phyloP scores from a whole-genome alignment of 257 asterid species.

The Verbascum thapsus region DNA sequence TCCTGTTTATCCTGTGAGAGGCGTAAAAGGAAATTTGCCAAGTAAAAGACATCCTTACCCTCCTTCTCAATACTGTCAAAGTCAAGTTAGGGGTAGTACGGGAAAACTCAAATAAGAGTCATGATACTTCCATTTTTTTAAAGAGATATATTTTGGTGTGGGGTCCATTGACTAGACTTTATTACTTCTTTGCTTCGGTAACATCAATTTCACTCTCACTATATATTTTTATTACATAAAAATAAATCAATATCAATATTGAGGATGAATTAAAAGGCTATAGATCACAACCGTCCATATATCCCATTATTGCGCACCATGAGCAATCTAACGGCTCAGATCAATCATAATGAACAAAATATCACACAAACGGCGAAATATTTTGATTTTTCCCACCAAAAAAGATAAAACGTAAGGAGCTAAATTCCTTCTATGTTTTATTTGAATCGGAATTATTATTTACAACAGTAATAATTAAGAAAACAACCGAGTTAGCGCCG shows the following conservation, averaged over 20 bases:
- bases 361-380: background rate
- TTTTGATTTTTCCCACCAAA: constrained; percentile 9
- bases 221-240: background rate
- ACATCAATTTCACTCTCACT: constrained; percentile 14
- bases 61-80: background rate
- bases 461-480: background rate
- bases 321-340: background rate
- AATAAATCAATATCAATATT: no score
- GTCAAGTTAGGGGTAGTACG: constrained; percentile 8
- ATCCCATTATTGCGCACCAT: background rate
- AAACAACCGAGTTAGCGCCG: no score
- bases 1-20: no score
- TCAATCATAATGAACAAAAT: no score
- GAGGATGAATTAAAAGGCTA: no score
- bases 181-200: constrained; percentile 22
- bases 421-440: no score
- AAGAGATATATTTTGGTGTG: background rate
- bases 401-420: no score
- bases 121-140: background rate
- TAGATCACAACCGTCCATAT: no score
- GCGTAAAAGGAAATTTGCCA: no score
- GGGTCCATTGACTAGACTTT: constrained; percentile 23
- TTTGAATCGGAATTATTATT: background rate
- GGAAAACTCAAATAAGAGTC: background rate
- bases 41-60: constrained; percentile 18